These are phyloP conservation scores for Cladosporium colombiae DNA, from an alignment of 2,329 filamentous ascomycete genomes.

Conservation along the genomic window DNA sequence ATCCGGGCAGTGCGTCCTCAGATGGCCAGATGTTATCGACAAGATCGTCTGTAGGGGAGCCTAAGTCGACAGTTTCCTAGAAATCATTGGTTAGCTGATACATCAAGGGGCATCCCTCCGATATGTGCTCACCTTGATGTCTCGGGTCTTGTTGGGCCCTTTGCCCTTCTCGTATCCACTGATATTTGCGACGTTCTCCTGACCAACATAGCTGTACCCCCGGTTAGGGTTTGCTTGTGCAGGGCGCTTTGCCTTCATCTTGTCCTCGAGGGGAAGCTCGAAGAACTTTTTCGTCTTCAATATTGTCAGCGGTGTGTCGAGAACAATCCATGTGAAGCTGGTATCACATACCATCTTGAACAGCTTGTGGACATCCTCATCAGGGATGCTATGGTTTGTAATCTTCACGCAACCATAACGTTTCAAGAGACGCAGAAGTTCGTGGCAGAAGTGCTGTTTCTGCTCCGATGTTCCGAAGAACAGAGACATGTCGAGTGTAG, in stretches of 20 bases:
- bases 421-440: not conserved
- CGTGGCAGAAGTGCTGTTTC: not conserved
- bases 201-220: constrained; percentile 20
- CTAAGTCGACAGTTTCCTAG: constrained; percentile 46
- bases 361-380: not conserved
- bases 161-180: constrained; percentile 11
- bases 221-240: constrained; percentile 21
- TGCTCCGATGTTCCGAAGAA: not conserved
- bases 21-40: constrained; percentile 51
- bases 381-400: not conserved
- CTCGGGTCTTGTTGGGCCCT: constrained; percentile 2
- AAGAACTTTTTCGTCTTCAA: constrained; percentile 45
- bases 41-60: constrained; percentile 43
- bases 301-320: not conserved
- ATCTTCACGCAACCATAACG: constrained; percentile 1
- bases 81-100: not conserved
- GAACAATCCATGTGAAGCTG: not conserved
- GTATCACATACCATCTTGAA: not conserved
- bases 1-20: constrained; percentile 46
- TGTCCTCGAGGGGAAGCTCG: constrained; percentile 51
- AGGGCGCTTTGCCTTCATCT: constrained; percentile 23
- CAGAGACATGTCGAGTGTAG: constrained; percentile 6
- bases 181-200: constrained; percentile 10
- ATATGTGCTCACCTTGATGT: not conserved
- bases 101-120: no score